Evolutionary conservation across 352 stramenopile species (phyloP), one percentile per base, ranked within the genome.

Genomic region (Globisporangium ultimum): DNA sequence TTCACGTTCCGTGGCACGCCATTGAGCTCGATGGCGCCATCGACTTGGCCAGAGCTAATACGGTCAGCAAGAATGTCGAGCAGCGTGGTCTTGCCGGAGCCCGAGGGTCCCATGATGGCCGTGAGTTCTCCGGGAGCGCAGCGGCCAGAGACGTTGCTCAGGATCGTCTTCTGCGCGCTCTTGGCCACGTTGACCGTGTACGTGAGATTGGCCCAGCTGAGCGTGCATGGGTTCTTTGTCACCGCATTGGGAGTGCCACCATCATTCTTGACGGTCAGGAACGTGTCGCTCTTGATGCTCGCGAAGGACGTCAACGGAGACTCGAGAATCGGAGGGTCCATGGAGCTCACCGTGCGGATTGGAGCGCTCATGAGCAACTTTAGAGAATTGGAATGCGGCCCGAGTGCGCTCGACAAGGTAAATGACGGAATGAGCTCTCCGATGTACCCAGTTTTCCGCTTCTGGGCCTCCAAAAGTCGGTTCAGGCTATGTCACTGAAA

Each of bases 131-230:
- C 78, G 1, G 82, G 81, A 0, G 58, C 65, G 0, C 75, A 88
- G 56, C 77, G 68, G 0, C 82, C 82, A 49, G 76, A 78, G 8
- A 89, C 70, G 47, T 84, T 79, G 20, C 69, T 71, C 2, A 91
- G 61, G 40, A 91, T 88, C 49, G 73, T 74, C 34, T 73, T 73
- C 43, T 48, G 59, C 56, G 53, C 60, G 14, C 51, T 58, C 22
- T 71, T 76, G 54, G 64, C 70, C 28, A 69, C 42, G n/a, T 77
- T 61, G 14, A 88, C 74, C 14, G 72, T 74, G 63, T 76, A 88
- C 49, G 73, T 78, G 51, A 89, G 67, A 66, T 87, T 83, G 64
- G 78, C 67, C 80, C 80, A 89, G 70, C 77, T 88, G 52, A 89
- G 73, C 17, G 67, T 73, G 52, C 80, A 89, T 50, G 58, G 58